Evolutionary conservation across 371 early-diverging fungal genomes (phyloP).

Genomic region (Mucor mucedo): DNA sequence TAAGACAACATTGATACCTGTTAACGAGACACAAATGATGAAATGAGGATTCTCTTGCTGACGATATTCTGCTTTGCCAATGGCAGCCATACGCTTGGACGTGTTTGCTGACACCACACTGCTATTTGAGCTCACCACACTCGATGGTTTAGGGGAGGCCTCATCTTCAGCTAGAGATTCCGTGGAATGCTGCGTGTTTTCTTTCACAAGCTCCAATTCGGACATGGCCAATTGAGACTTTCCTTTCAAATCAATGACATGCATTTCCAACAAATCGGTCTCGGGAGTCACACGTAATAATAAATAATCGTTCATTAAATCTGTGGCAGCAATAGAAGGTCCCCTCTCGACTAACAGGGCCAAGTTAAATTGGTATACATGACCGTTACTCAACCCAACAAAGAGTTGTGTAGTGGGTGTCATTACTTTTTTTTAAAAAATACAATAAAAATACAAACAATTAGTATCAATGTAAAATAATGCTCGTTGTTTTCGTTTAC

Average conservation of each 20-base stretch:
- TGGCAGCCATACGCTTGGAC: slow-evolving; percentile 31
- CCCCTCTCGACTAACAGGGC: slow-evolving; percentile 13
- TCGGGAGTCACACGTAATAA: background rate
- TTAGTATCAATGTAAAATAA: no score
- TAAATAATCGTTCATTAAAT: slow-evolving; percentile 13
- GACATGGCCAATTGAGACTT: slow-evolving; percentile 9
- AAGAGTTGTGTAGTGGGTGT: slow-evolving; percentile 26
- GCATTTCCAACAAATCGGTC: slow-evolving; percentile 22
- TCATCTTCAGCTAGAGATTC: slow-evolving; percentile 9
- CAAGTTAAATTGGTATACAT: slow-evolving; percentile 38
- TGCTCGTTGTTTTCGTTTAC: slow-evolving; percentile 3
- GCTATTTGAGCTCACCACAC: slow-evolving; percentile 11
- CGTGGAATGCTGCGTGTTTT: slow-evolving; percentile 11
- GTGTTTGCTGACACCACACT: slow-evolving; percentile 4
- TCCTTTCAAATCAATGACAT: slow-evolving; percentile 33
- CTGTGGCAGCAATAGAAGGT: slow-evolving; percentile 6
- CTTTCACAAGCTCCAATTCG: slow-evolving; percentile 1
- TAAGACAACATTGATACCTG: slow-evolving; percentile 22
- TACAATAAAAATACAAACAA: no score
- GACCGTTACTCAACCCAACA: slow-evolving; percentile 40
- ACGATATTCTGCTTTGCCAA: slow-evolving; percentile 38
- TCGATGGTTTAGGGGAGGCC: slow-evolving; percentile 2
- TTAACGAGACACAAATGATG: slow-evolving; percentile 26
- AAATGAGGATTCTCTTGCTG: slow-evolving; percentile 47
- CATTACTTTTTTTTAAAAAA: slow-evolving; percentile 11